These are phyloP conservation scores for Rutstroemia sp. DNA, from an alignment of 2,329 filamentous ascomycete genomes.

Conservation along the genomic window DNA sequence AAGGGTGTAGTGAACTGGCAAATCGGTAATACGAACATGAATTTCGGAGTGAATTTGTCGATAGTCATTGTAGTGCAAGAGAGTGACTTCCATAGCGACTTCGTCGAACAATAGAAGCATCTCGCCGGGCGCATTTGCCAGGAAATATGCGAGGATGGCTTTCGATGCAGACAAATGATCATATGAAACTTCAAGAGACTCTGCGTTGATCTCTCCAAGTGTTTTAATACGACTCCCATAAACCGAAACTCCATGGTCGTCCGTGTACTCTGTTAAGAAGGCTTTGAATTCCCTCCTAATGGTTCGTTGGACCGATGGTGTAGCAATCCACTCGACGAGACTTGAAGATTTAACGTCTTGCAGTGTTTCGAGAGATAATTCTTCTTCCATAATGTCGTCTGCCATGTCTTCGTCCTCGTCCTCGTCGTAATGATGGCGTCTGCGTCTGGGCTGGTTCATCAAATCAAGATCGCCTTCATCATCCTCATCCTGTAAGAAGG, in stretches of 20 bases:
- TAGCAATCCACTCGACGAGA: constrained; percentile 90
- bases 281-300: constrained; percentile 96
- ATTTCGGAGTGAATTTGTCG: constrained; percentile 97
- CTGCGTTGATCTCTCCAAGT: constrained; percentile 94
- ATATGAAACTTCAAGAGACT: constrained; percentile 93
- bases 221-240: constrained; percentile 92
- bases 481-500: constrained; percentile 69
- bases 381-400: constrained; percentile 90
- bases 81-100: constrained; percentile 91
- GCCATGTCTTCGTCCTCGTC: constrained; percentile 88
- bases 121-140: constrained; percentile 92
- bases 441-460: constrained; percentile 74
- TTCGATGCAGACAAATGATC: constrained; percentile 85
- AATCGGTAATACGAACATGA: constrained; percentile 90
- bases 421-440: constrained; percentile 88
- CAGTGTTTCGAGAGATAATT: constrained; percentile 84
- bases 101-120: constrained; percentile 94
- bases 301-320: constrained; percentile 81
- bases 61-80: constrained; percentile 95
- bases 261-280: constrained; percentile 93
- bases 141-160: constrained; percentile 88
- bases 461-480: constrained; percentile 81
- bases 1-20: constrained; percentile 91
- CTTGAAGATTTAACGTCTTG: constrained; percentile 90
- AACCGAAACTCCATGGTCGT: constrained; percentile 81